Percentiles rank a stretch among this genome's conserved stretches.
phyloP scores from a whole-genome alignment of 768 basidiomycete species.

The Kwoniella dejecticola region DNA sequence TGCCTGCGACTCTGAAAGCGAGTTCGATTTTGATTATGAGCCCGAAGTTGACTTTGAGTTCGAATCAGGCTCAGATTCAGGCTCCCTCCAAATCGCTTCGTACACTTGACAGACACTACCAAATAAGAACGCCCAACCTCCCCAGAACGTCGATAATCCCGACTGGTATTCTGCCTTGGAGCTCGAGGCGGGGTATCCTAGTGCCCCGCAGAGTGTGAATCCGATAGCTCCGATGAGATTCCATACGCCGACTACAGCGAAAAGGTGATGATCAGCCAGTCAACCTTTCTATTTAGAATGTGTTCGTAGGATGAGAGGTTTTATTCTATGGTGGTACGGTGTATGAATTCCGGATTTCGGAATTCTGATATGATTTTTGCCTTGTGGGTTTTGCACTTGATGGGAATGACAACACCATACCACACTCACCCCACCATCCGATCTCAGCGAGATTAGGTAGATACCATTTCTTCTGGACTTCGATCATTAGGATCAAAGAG shows the following conservation, averaged over 20 bases:
- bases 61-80: background rate
- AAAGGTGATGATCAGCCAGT: background rate
- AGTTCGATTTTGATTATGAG: too few relatives aligned
- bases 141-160: conserved; percentile 63
- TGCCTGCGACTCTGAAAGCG: too few relatives aligned
- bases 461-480: conserved; percentile 65
- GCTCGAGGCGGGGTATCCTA: conserved; percentile 60
- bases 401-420: background rate
- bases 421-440: conserved; percentile 63
- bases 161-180: conserved; percentile 61
- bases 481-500: conserved; percentile 60
- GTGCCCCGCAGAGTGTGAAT: conserved; percentile 64
- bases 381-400: too few relatives aligned
- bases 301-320: background rate
- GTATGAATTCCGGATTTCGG: too few relatives aligned
- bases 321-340: too few relatives aligned
- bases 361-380: too few relatives aligned
- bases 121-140: conserved; percentile 65
- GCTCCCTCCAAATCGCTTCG: conserved; percentile 55
- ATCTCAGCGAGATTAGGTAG: conserved; percentile 58
- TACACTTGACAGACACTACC: conserved; percentile 64
- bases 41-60: too few relatives aligned
- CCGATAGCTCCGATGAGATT: conserved; percentile 66
- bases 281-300: background rate
- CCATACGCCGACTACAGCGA: conserved; percentile 60